A percentile compares a stretch with the other conserved stretches of the same genome.
Evolutionary conservation across 2,329 filamentous ascomycete genomes (phyloP).

Genomic region (Nemania abortiva): DNA sequence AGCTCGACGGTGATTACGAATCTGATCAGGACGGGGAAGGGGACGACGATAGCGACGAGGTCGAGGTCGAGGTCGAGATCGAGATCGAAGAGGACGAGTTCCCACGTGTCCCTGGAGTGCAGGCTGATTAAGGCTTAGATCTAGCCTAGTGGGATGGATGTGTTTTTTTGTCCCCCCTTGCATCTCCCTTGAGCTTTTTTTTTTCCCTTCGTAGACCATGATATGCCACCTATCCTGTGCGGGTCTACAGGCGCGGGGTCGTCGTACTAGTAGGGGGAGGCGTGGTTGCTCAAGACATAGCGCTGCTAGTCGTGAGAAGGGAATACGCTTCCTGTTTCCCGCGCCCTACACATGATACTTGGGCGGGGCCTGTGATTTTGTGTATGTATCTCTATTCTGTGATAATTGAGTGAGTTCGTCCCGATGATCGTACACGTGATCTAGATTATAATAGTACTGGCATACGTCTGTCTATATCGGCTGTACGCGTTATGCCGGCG

Average conservation of each 20-base stretch:
- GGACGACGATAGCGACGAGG: background rate
- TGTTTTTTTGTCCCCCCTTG: background rate
- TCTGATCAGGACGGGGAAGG: conserved; percentile 6
- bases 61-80: background rate
- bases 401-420: background rate
- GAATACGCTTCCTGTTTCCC: background rate
- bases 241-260: background rate
- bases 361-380: background rate
- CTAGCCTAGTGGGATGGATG: background rate
- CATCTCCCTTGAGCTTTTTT: background rate
- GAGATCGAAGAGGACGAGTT: background rate
- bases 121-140: conserved; percentile 10
- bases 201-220: background rate
- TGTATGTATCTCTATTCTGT: background rate
- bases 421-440: background rate
- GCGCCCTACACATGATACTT: background rate
- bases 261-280: background rate
- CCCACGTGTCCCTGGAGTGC: background rate
- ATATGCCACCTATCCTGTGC: background rate
- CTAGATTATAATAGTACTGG: background rate
- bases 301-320: background rate
- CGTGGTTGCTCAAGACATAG: background rate
- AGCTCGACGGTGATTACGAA: conserved; percentile 19
- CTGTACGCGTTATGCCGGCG: too few relatives aligned
- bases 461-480: too few relatives aligned